Conservation (phyloP, 1,284 basidiomycete species). For the Ustilago shanxiensis region DNA sequence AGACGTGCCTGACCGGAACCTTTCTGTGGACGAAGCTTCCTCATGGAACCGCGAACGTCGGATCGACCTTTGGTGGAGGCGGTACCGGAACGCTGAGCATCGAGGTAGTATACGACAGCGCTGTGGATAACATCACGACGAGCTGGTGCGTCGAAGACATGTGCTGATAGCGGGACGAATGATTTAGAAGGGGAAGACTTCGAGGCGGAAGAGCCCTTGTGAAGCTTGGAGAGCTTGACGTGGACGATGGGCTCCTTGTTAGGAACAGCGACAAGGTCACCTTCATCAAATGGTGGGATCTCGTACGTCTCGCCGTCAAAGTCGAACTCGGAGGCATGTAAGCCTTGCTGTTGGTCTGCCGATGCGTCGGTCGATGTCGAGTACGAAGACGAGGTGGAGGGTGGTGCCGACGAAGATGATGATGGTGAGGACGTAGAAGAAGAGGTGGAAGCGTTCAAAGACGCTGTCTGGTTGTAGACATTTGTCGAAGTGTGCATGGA, state of each 20-base stretch:
- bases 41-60: conserved; percentile 88
- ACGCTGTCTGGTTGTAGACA: conserved; percentile 4
- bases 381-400: conserved; percentile 8
- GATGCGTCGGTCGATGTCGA: conserved; percentile 14
- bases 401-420: background rate
- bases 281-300: conserved; percentile 38
- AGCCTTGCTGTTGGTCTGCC: conserved; percentile 12
- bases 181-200: conserved; percentile 2
- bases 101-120: conserved; percentile 89
- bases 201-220: conserved; percentile 10
- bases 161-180: conserved; percentile 80
- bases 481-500: conserved; percentile 34
- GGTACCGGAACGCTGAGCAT: conserved; percentile 88
- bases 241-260: conserved; percentile 51
- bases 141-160: conserved; percentile 84
- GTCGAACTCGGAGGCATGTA: conserved; percentile 41
- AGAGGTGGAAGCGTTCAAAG: conserved; percentile 6
- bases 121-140: conserved; percentile 93
- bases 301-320: conserved; percentile 38
- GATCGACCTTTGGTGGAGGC: conserved; percentile 90
- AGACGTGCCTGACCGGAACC: conserved; percentile 89
- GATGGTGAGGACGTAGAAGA: conserved; percentile 8
- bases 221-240: conserved; percentile 48
- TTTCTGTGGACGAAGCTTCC: conserved; percentile 92
- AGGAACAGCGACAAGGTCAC: conserved; percentile 45